Conservation (phyloP, 495 filamentous ascomycete species). For the Podospora bellae-mahoneyi region DNA sequence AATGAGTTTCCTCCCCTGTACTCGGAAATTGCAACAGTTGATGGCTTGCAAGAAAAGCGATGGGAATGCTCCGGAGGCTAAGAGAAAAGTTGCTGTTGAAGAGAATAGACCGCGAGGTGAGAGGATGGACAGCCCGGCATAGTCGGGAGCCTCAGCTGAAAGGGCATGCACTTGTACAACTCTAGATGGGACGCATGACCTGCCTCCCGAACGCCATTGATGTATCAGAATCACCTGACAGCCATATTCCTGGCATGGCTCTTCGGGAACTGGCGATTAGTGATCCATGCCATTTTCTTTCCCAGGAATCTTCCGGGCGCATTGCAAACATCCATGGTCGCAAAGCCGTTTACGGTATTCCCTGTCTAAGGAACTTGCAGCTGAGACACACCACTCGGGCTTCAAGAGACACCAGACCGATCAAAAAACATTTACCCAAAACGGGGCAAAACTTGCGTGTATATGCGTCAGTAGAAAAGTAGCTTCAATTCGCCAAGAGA, state of each 20-base stretch:
- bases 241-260: not conserved
- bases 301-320: too few relatives aligned
- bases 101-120: not conserved
- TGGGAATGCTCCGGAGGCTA: too few relatives aligned
- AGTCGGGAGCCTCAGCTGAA: not conserved
- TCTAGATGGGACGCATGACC: not conserved
- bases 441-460: not conserved
- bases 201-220: not conserved
- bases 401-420: not conserved
- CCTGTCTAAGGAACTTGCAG: not conserved
- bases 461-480: not conserved
- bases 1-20: too few relatives aligned
- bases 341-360: not conserved
- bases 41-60: not conserved
- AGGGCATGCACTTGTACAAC: not conserved
- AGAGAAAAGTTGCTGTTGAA: not conserved
- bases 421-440: not conserved
- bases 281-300: not conserved
- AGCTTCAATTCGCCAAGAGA: not conserved
- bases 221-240: not conserved
- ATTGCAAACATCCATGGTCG: too few relatives aligned
- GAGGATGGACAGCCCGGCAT: not conserved
- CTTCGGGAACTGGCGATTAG: not conserved
- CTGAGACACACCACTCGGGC: not conserved
- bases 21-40: not conserved